Base-by-base conservation (phyloP, 2,329 filamentous ascomycete genomes). In the Talaromyces sp. region DNA sequence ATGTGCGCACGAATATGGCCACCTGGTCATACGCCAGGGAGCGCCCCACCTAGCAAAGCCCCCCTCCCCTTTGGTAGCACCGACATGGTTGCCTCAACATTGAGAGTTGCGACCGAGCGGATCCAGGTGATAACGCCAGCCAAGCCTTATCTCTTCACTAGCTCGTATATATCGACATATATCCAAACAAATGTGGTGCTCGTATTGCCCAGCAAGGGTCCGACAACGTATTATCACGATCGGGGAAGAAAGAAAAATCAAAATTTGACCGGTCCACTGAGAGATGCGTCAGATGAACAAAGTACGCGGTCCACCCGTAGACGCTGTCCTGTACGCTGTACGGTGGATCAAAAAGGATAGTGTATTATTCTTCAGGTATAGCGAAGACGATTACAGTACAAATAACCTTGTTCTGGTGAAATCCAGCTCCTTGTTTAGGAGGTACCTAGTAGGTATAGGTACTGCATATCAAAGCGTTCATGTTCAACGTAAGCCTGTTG, bases 1-100 rank as follows among this genome's bases (percentile, higher is more conserved):
- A 27, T 35, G 32, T 17, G 43, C 32, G 22, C 43, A 19, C 35
- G 43, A 24, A 16, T 19, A 46, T 24, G n/a, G 10, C 22, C 39
- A 11, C 19, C 16, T 14, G 43, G 43, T 46, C 20, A 46, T 36
- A 14, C 19, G 43, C 20, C 30, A 24, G 19, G n/a, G 14, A 29
- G 33, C 27, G 49, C 44, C 37, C 49, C 49, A 43, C 49, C 20
- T 20, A 11, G 42, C 6, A 16, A 13, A n/a, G n/a, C n/a, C n/a
- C n/a, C n/a, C n/a, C n/a, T n/a, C n/a, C n/a, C 43, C 43, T 20
- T 13, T 16, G 36, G 30, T 46, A 36, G 36, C 14, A 36, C 32
- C 43, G 20, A 27, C 30, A 46, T 13, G 33, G 35, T 40, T 40
- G 22, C 22, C 35, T 40, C 16, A 22, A 40, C 10, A 14, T 10